These are phyloP conservation scores for Xylaria sp. DNA, from an alignment of 2,329 filamentous ascomycete species.

Conservation along the genomic window DNA sequence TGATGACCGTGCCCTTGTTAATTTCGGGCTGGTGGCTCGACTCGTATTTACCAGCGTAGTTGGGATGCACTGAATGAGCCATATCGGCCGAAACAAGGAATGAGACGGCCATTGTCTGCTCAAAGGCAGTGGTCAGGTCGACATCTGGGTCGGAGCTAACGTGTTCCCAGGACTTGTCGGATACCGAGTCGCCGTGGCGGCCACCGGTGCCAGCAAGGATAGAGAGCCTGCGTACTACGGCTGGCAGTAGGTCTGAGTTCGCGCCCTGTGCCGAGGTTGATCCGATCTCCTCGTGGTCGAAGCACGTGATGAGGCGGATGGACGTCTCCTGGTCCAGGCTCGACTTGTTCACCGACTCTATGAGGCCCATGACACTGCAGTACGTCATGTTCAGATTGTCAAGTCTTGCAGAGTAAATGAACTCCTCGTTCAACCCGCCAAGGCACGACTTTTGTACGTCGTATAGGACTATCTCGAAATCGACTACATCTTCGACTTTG, in stretches of 20 bases:
- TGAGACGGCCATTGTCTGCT: constrained; percentile 89
- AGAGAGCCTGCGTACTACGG: constrained; percentile 86
- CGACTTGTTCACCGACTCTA: constrained; percentile 75
- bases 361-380: constrained; percentile 86
- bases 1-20: constrained; percentile 96
- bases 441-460: constrained; percentile 92
- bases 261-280: constrained; percentile 93
- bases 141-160: constrained; percentile 63
- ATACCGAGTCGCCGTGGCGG: constrained; percentile 58
- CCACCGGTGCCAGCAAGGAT: constrained; percentile 72
- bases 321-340: constrained; percentile 79
- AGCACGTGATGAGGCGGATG: constrained; percentile 92
- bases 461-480: constrained; percentile 97
- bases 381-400: constrained; percentile 98
- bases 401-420: constrained; percentile 94
- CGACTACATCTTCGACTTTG: constrained; percentile 76
- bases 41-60: constrained; percentile 94
- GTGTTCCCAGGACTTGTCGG: constrained; percentile 73
- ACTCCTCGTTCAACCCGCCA: constrained; percentile 90
- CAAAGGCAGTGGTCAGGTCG: constrained; percentile 82
- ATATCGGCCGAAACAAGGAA: constrained; percentile 98
- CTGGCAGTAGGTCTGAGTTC: constrained; percentile 88
- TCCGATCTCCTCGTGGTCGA: constrained; percentile 98
- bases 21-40: constrained; percentile 89
- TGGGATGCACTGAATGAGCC: constrained; percentile 96